Evolutionary conservation across 345 rosid species (phyloP).

Genomic region (Salix viminalis): DNA sequence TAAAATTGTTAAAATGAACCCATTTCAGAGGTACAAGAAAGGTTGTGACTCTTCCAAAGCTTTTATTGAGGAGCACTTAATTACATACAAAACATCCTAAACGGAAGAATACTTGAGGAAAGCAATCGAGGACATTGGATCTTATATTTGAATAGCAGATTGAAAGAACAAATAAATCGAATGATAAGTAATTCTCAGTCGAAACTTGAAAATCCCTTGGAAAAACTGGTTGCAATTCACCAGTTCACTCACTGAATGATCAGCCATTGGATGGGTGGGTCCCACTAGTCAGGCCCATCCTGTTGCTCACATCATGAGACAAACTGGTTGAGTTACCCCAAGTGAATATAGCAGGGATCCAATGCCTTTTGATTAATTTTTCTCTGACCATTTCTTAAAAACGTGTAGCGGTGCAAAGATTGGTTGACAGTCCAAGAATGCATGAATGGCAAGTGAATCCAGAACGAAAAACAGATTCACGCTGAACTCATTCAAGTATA

Average conservation of each 20-base stretch:
- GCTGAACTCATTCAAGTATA: not conserved
- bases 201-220: not conserved
- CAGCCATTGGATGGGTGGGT: not conserved
- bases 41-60: too few relatives aligned
- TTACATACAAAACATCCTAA: not conserved
- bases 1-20: not conserved
- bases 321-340: too few relatives aligned
- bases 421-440: not conserved
- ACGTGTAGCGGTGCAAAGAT: not conserved
- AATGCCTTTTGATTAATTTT: not conserved
- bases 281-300: not conserved
- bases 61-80: not conserved
- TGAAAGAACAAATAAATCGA: not conserved
- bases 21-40: not conserved
- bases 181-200: not conserved
- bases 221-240: not conserved
- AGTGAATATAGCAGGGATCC: not conserved
- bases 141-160: not conserved
- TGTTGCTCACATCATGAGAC: too few relatives aligned
- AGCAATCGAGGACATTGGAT: not conserved
- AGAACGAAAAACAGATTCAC: not conserved
- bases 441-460: not conserved
- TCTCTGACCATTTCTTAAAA: not conserved
- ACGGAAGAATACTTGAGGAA: not conserved
- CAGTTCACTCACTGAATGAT: not conserved